Conservation (phyloP, 2,329 filamentous ascomycete genomes). For the Neonectria hederae region DNA sequence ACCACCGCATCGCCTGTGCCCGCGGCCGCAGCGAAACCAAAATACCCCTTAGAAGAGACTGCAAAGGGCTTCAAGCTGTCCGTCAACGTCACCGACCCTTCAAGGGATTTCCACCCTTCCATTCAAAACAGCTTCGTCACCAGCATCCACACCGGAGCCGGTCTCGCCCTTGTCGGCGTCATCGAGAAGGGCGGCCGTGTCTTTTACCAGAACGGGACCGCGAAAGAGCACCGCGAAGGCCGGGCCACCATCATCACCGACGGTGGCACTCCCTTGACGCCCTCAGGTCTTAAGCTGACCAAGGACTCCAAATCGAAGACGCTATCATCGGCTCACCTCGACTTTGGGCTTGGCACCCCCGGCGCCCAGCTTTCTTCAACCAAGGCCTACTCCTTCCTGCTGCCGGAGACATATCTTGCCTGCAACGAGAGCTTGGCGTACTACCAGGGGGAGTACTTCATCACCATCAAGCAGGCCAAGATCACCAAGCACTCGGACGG, state of each 20-base stretch:
- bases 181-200: constrained; percentile 38
- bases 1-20: constrained; percentile 35
- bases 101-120: constrained; percentile 51
- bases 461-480: constrained; percentile 52
- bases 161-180: constrained; percentile 51
- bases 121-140: constrained; percentile 53
- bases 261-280: constrained; percentile 50
- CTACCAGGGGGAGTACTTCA: constrained; percentile 50
- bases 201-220: constrained; percentile 63
- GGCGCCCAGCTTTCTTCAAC: constrained; percentile 46
- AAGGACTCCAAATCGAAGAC: constrained; percentile 45
- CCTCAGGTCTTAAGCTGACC: constrained; percentile 48
- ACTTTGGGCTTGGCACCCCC: constrained; percentile 49
- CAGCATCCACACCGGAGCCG: constrained; percentile 56
- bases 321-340: constrained; percentile 42
- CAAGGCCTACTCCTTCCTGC: constrained; percentile 40
- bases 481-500: constrained; percentile 33
- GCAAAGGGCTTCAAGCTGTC: constrained; percentile 53
- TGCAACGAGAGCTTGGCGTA: constrained; percentile 56
- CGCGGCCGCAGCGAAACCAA: constrained; percentile 15
- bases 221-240: constrained; percentile 44
- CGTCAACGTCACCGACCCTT: constrained; percentile 55
- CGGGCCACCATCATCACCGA: constrained; percentile 52
- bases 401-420: constrained; percentile 52
- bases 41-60: constrained; percentile 28